Evolutionary conservation across 2,329 filamentous ascomycete species (phyloP), one percentile per base, ranked within the genome.

Genomic region (Alternaria triticina): DNA sequence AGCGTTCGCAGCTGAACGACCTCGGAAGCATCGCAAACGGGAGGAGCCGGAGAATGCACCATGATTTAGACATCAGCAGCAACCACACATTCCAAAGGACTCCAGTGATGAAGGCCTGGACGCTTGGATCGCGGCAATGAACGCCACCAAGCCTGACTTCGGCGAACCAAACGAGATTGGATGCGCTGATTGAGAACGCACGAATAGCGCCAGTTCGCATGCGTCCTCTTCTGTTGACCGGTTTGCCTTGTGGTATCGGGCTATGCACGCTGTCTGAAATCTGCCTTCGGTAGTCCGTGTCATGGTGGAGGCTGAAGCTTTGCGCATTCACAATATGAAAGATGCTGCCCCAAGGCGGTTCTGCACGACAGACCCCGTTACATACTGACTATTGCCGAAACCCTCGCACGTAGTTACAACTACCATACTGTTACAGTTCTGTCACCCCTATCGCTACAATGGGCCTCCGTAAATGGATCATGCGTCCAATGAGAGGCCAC

Each of bases 381-480:
- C 46, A 33, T 17, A 62, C 13, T 22, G 49, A 36, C 20, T 33
- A 40, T 51, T 51, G 49, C 28, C 17, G 15, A 4, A 51, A 22
- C 28, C 30, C n/a, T 22, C 28, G 49, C 49, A 17, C 8, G 20
- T 17, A 20, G 3, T 12, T 36, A 17, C 20, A 15, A 47, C 11
- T 45, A 50, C 46, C 25, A 23, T 47, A 20, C 25, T 43, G 6
- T 33, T 33, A 25, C 22, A 27, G n/a, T 25, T 6, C 36, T 22
- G n/a, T 23, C 17, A 23, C 17, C 49, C 22, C 33, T 23, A 36
- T 15, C n/a, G 33, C 36, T 22, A 54, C 33, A 10, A 72, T 73
- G 75, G 75, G 75, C 40, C 66, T 77, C 13, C 74, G 71, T 15
- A 76, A 74, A 30, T 78, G 75, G 75, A 56, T 77, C 17, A 65